Percentiles rank a stretch among this genome's conserved stretches.
Conservation (phyloP, 2,329 filamentous ascomycete species). For the Arthrinium phaeospermum region DNA sequence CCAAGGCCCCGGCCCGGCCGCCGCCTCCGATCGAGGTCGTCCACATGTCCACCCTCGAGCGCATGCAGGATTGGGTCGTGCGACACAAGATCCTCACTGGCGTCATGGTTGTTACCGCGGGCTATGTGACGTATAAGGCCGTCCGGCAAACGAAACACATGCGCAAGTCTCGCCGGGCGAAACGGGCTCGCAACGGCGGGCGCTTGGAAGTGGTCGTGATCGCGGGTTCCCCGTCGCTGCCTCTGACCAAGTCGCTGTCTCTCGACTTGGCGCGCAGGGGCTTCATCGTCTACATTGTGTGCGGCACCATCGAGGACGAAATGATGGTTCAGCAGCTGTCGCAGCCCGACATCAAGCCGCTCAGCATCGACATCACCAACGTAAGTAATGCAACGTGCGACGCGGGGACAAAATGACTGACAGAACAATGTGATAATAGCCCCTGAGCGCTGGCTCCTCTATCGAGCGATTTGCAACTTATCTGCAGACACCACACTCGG, state of each 20-base stretch:
- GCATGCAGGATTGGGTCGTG: conserved; percentile 72
- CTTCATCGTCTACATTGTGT: conserved; percentile 92
- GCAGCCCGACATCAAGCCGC: conserved; percentile 80
- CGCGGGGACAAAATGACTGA: conserved; percentile 23
- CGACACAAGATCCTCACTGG: conserved; percentile 77
- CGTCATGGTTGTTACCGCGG: conserved; percentile 71
- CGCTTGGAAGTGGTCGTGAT: conserved; percentile 87
- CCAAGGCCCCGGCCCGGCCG: conserved; percentile 57
- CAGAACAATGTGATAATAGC: conserved; percentile 54
- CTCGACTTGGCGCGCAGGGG: conserved; percentile 88
- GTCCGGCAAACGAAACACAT: conserved; percentile 60
- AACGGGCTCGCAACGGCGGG: conserved; percentile 80
- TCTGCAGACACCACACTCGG: conserved; percentile 75
- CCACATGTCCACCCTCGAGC: conserved; percentile 50
- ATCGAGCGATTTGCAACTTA: conserved; percentile 75
- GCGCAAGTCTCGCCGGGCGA: conserved; percentile 75
- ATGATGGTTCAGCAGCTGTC: conserved; percentile 75
- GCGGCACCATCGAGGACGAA: conserved; percentile 85
- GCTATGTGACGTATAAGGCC: conserved; percentile 64
- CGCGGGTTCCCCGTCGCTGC: conserved; percentile 84
- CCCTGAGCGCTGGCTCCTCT: conserved; percentile 69
- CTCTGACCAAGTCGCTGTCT: conserved; percentile 81
- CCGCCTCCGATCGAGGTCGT: conserved; percentile 43
- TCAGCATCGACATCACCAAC: conserved; percentile 84
- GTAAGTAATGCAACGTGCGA: conserved; percentile 50